Conservation (phyloP, 176 grass and related monocot genomes). For the Bothriochloa decipiens region DNA sequence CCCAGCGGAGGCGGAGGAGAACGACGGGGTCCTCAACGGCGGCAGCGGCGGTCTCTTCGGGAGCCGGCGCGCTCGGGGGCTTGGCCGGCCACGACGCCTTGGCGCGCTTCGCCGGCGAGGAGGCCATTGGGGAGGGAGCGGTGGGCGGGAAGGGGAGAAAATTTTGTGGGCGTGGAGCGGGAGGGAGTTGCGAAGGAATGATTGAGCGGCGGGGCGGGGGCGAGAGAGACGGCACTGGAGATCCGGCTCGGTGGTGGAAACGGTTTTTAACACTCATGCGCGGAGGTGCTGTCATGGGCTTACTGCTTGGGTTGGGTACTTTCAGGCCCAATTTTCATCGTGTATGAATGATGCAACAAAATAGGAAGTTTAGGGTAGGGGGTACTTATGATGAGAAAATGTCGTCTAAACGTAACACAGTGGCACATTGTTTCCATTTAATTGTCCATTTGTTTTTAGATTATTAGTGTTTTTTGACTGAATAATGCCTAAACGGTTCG, state of each 20-base stretch:
- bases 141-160: slow-evolving; percentile 47
- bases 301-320: background rate
- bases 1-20: slow-evolving; percentile 74
- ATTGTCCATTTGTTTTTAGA: too few species aligned
- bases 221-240: background rate
- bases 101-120: slow-evolving; percentile 49
- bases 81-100: slow-evolving; percentile 25
- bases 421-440: too few species aligned
- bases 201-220: background rate
- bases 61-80: background rate
- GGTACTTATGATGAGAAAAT: background rate
- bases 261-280: slow-evolving; percentile 5
- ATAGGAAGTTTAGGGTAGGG: background rate
- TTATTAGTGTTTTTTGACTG: background rate
- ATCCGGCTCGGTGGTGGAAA: background rate
- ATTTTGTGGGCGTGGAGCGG: slow-evolving; percentile 35
- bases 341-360: background rate
- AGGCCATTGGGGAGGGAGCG: slow-evolving; percentile 32
- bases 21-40: slow-evolving; percentile 30
- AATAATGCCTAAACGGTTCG: background rate
- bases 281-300: slow-evolving; percentile 1
- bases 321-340: background rate
- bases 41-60: background rate
- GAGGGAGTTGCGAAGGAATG: background rate
- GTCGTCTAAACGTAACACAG: too few species aligned